phyloP scores from a whole-genome alignment of 2,329 filamentous ascomycete species.

The Mycosphaerella sp. region DNA sequence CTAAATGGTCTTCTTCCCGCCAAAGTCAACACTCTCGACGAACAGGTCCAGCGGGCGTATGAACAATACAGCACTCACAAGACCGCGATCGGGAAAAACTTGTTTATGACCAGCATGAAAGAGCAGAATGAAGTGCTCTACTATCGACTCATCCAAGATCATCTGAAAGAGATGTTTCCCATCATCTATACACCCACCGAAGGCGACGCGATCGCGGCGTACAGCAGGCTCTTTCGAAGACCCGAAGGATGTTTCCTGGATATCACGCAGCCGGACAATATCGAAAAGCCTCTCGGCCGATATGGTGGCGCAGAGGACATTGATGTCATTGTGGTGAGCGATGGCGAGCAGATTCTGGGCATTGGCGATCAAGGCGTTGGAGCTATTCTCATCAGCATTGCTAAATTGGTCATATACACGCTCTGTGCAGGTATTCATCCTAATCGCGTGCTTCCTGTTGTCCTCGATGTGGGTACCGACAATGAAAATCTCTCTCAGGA shows the following conservation, averaged over 20 bases:
- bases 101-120: conserved; percentile 77
- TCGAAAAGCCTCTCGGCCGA: conserved; percentile 60
- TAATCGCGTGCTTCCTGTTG: conserved; percentile 68
- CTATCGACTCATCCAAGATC: conserved; percentile 67
- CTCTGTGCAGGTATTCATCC: conserved; percentile 83
- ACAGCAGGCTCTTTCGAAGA: conserved; percentile 67
- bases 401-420: conserved; percentile 76
- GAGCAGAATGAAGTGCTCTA: conserved; percentile 81
- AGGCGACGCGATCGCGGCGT: conserved; percentile 80
- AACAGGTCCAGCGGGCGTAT: conserved; percentile 72
- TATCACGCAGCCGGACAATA: conserved; percentile 55
- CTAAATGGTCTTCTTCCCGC: conserved; percentile 67
- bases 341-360: conserved; percentile 66
- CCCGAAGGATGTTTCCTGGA: conserved; percentile 79
- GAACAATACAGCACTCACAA: conserved; percentile 62
- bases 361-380: conserved; percentile 87
- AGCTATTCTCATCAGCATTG: conserved; percentile 74
- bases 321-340: conserved; percentile 82
- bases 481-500: conserved; percentile 69
- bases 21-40: conserved; percentile 65
- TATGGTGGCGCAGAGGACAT: conserved; percentile 68
- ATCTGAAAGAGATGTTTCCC: conserved; percentile 81
- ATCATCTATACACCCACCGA: conserved; percentile 91
- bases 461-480: conserved; percentile 80
- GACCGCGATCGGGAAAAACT: conserved; percentile 73